Conservation (phyloP, 768 basidiomycete species). For the Boletus edulis region DNA sequence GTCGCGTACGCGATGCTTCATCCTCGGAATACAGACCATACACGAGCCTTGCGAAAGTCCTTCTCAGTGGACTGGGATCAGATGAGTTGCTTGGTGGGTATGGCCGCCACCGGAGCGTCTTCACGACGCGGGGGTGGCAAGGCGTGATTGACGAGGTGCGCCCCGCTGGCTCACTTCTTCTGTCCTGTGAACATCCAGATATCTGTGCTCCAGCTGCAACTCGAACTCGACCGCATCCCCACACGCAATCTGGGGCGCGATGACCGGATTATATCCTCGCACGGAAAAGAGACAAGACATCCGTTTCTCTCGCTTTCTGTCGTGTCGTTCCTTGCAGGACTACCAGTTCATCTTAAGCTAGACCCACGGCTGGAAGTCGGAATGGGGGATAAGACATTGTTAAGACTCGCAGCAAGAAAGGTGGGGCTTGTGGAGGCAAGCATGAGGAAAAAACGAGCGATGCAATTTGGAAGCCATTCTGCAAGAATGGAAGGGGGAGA, state of each 20-base stretch:
- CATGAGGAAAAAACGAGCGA: slow-evolving; percentile 82
- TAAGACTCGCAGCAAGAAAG: slow-evolving; percentile 67
- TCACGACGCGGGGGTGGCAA: slow-evolving; percentile 62
- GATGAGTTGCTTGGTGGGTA: slow-evolving; percentile 97
- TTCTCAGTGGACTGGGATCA: slow-evolving; percentile 90
- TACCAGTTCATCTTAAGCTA: slow-evolving; percentile 81
- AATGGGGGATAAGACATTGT: slow-evolving; percentile 83
- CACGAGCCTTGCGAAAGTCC: slow-evolving; percentile 71
- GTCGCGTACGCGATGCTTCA: slow-evolving; percentile 45
- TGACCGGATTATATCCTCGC: slow-evolving; percentile 88
- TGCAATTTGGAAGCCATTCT: slow-evolving; percentile 94
- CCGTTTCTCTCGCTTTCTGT: slow-evolving; percentile 85
- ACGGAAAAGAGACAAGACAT: slow-evolving; percentile 90
- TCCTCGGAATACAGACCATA: slow-evolving; percentile 46
- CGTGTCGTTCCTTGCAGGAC: slow-evolving; percentile 68
- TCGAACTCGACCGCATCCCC: slow-evolving; percentile 86
- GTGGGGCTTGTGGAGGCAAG: slow-evolving; percentile 79
- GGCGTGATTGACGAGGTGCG: slow-evolving; percentile 79
- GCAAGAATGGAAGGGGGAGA: slow-evolving; percentile 75
- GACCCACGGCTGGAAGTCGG: slow-evolving; percentile 76
- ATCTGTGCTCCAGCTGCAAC: slow-evolving; percentile 62
- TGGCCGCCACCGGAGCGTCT: slow-evolving; percentile 81
- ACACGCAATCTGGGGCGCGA: slow-evolving; percentile 90
- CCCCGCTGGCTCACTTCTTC: background rate
- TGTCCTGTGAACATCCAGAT: background rate